Conservation (phyloP, 495 filamentous ascomycete genomes). For the Tuber calosporum region DNA sequence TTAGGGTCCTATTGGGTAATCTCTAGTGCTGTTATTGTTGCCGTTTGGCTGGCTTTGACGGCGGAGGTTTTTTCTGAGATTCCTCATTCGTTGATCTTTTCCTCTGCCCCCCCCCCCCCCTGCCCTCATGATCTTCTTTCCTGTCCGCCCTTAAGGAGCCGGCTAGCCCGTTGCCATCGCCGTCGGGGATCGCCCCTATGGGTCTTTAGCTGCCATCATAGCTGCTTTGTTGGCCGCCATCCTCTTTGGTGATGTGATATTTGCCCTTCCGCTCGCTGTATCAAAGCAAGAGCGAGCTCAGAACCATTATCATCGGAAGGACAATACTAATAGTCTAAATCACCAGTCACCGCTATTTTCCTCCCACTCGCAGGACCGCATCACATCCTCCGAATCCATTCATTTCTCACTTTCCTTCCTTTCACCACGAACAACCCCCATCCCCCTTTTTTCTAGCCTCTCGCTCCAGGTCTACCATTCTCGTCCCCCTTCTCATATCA, state of each 20-base stretch:
- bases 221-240: background rate
- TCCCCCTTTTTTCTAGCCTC: background rate
- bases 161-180: background rate
- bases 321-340: background rate
- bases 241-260: background rate
- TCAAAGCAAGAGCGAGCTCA: background rate
- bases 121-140: background rate
- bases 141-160: background rate
- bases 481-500: background rate
- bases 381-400: background rate
- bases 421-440: constrained; percentile 1
- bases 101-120: no score
- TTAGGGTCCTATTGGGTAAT: background rate
- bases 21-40: background rate
- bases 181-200: background rate
- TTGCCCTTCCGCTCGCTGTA: background rate
- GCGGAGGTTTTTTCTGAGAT: background rate
- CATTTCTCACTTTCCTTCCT: background rate
- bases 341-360: background rate
- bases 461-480: background rate
- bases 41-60: background rate
- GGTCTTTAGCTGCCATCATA: background rate
- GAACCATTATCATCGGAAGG: background rate
- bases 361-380: background rate
- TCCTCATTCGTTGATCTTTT: constrained; percentile 2